Percentiles rank a stretch among this genome's conserved stretches.
Evolutionary conservation across 441 rosid genomes (phyloP).

Genomic region (Cnidoscolus chayamansa): DNA sequence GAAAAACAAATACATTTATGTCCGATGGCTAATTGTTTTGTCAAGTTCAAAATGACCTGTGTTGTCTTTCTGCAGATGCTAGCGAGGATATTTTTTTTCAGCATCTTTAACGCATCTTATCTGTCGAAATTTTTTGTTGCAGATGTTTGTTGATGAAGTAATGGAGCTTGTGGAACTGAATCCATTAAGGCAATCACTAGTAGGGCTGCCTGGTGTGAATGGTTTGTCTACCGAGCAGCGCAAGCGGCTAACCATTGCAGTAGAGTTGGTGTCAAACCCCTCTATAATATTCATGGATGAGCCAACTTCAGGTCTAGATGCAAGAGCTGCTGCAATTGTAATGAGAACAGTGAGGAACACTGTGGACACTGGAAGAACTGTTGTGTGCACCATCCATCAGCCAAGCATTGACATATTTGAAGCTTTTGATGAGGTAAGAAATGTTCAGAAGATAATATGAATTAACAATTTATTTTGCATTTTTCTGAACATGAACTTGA

Average conservation of each 20-base stretch:
- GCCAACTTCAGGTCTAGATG: conserved; percentile 41
- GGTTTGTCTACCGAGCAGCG: conserved; percentile 40
- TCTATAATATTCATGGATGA: conserved; percentile 41
- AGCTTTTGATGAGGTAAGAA: conserved; percentile 10
- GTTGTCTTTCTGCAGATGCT: not conserved
- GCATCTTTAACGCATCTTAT: not conserved
- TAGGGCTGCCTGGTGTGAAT: conserved; percentile 33
- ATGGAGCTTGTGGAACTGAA: conserved; percentile 37
- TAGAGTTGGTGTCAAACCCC: conserved; percentile 38
- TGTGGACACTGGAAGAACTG: conserved; percentile 38
- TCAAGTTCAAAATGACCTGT: not conserved
- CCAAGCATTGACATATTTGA: conserved; percentile 24
- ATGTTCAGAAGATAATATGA: not conserved
- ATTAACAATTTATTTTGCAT: not conserved
- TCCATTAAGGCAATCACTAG: conserved; percentile 27
- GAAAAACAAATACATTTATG: too few species aligned
- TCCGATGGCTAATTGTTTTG: too few species aligned
- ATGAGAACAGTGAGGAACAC: conserved; percentile 40
- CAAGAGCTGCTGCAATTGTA: conserved; percentile 40
- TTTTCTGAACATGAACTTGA: not conserved
- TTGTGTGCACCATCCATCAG: conserved; percentile 41
- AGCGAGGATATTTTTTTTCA: not conserved
- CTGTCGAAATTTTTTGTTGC: not conserved
- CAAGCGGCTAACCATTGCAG: conserved; percentile 38
- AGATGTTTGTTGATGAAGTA: conserved; percentile 34